Evolutionary conservation across 352 stramenopile species (phyloP).

Genomic region (Globisporangium carolinianum): DNA sequence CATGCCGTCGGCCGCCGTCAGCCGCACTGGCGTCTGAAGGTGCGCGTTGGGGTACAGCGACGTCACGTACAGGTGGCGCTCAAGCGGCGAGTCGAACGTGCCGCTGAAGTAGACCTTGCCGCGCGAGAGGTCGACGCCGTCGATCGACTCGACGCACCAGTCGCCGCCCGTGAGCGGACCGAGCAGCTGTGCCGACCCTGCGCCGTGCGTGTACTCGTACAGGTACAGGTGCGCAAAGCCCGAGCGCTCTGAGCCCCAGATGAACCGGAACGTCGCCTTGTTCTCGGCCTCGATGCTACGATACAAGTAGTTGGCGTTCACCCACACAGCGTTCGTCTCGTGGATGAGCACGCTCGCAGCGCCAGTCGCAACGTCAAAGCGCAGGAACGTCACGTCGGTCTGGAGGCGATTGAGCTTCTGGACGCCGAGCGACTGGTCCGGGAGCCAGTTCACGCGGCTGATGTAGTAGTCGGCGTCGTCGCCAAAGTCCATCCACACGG

Average conservation of each 20-base stretch:
- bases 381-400: constrained; percentile 59
- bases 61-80: constrained; percentile 89
- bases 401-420: constrained; percentile 85
- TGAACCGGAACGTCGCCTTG: constrained; percentile 89
- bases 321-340: constrained; percentile 89
- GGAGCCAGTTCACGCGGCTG: constrained; percentile 91
- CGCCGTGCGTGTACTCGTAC: constrained; percentile 82
- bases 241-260: constrained; percentile 91
- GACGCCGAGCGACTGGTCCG: constrained; percentile 89
- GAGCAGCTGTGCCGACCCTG: constrained; percentile 31
- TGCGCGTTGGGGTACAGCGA: constrained; percentile 37
- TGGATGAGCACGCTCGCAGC: constrained; percentile 69
- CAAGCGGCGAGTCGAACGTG: constrained; percentile 81
- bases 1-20: constrained; percentile 82
- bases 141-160: constrained; percentile 79
- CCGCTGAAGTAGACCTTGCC: constrained; percentile 87
- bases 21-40: constrained; percentile 44
- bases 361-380: constrained; percentile 77
- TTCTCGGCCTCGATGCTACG: constrained; percentile 73
- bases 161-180: constrained; percentile 56
- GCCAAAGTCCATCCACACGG: constrained; percentile 79
- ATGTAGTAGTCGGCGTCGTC: constrained; percentile 74
- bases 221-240: constrained; percentile 96
- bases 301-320: constrained; percentile 95
- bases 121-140: constrained; percentile 70